Evolutionary conservation across 805 yeast genomes (phyloP), one percentile per base, ranked within the genome.

Genomic region (Candida oleophila): DNA sequence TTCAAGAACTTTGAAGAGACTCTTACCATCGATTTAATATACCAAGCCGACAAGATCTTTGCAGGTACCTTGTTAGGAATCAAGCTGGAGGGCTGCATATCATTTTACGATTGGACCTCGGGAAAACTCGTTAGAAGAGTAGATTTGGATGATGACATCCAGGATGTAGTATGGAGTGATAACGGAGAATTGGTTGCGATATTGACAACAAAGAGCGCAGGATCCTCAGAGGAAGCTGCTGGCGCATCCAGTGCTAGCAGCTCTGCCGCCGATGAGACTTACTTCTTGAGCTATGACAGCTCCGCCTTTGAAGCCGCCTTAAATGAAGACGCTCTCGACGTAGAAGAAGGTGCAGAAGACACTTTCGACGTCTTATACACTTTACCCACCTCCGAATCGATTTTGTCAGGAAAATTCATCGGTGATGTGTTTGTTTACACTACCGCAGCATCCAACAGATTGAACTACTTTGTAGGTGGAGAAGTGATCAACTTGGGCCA

Each of bases 401-500:
- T 92, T 34, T 81, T 87, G 49, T 85, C 96, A 22, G 97, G 97
- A 60, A 85, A 84, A 65, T 94, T 97, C 90, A 90, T 91, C 58
- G 99, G 98, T 55, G 98, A 94, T 71, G 97, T 94, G 40, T 91
- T 92, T 65, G 81, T 94, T 45, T 94, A 86, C 73, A 89, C 97
- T 14, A 89, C 97, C 2, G 61, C 82, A 16, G 77, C 95, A 20
- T 62, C 75, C 35, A 89, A 90, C 70, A 82, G 98, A 66, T 77
- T 94, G 61, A 92, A 91, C 69, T 94, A 94, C 65, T 80, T 90
- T 51, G 98, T 94, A 50, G 99, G 99, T 57, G 96, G 96, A 35
- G 88, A 90, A 60, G 83, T 87, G 20, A 89, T 89, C 66, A 94
- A 90, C 62, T 80, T 94, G 66, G 90, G 92, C 32, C 98, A 94